Base-by-base conservation (phyloP, 2,329 filamentous ascomycete species). In the Penicillium sclerotigenum region DNA sequence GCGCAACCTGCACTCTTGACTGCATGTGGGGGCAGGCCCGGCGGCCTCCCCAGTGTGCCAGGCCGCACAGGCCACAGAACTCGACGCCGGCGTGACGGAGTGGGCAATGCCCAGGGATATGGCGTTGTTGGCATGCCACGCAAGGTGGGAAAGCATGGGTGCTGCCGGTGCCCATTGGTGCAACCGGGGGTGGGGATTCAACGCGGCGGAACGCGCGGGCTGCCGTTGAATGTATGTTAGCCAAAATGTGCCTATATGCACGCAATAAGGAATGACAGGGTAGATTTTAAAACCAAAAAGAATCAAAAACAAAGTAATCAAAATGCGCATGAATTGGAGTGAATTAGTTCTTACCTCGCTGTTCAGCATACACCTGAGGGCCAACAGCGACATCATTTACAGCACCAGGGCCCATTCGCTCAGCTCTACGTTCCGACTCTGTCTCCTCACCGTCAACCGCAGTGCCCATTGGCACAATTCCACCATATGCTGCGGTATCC, bases 11-110 rank as follows among this genome's bases (percentile, higher is more conserved):
- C 3, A 80, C 81, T 59, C 88, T 83, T 3, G 83, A 84, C 52
- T 76, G 77, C 49, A 90, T 78, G 66, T 86, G 83, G 14, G 85
- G 83, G 65, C 87, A 90, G 9, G 78, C 80, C 31, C 82, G 77
- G 1, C 73, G 71, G 51, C 77, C 68, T 3, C 84, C 85, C 59
- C 78, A 83, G 65, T 88, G 85, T 1, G 83, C 82, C 22, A 84
- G 77, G 16, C 85, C 85, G 59, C 87, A 89, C 7, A 88, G 77
- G 7, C 81, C 81, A 69, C 87, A 90, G 62, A 81, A 73, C 64
- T 88, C 85, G 2, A 81, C 76, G 2, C 83, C 83, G 9, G 81
- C 80, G 5, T 78, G 61, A 67, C 85, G 87, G 31, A 88, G 73
- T 10, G 81, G 81, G 65, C 87, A 89, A 40, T 78, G 76, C n/a